Base-by-base conservation (phyloP, 1,284 basidiomycete species). In the Cerrena zonata region DNA sequence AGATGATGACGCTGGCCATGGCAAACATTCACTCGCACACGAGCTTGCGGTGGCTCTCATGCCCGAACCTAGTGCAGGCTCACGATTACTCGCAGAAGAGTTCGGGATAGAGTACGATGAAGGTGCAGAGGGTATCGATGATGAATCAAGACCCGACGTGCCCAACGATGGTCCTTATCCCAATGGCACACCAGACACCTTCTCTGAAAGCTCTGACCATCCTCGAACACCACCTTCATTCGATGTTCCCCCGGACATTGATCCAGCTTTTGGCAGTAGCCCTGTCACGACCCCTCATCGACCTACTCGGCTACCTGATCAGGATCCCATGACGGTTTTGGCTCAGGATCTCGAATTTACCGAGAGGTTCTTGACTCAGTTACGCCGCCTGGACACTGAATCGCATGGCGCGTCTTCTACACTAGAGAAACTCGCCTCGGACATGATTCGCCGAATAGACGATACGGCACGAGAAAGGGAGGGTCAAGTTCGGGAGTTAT, bases 81-180 rank as follows among this genome's bases (percentile, higher is more conserved):
- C 87, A 13, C 84, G 80, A 64, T 64, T 89, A 41, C 72, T 91
- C 10, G 86, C 86, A 21, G 88, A 90, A 63, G 89, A 91, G 65
- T 87, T 91, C 58, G 88, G 88, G 10, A 84, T 91, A 55, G 89
- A 91, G 62, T 90, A 86, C 58, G 88, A 91, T 54, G 88, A 89
- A 62, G 88, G 85, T 26, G 86, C 86, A 27, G 86, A 90, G 68
- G 87, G 85, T 37, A 88, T 86, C 54, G 87, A 86, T 62, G 78
- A 78, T 65, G 47, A 54, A n/a, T 55, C 56, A 25, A 56, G 24
- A 54, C 13, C 52, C 50, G 7, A 53, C 27, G 12, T 41, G 49
- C 13, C 26, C 5, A 30, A 45, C 23, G 47, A 36, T 15, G 25
- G 27, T 12, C 37, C 40, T 3, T 50, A 56, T 10, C 40, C 39